Conservation (phyloP, 352 stramenopile genomes). For the Pythium dissotocum region DNA sequence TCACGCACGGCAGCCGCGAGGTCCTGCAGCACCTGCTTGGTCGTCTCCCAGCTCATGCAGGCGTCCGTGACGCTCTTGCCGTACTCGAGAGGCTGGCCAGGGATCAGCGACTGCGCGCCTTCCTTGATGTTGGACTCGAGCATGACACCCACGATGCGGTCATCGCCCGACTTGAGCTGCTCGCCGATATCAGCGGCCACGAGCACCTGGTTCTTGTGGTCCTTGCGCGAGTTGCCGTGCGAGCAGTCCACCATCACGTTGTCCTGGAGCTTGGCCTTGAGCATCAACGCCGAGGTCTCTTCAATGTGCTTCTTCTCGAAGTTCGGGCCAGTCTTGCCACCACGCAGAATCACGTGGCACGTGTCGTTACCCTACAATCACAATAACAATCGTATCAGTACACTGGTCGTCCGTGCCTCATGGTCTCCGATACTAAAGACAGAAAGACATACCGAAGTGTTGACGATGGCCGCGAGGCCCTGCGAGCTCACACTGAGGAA, state of each 20-base stretch:
- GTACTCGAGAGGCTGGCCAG: constrained; percentile 79
- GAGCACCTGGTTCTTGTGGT: constrained; percentile 84
- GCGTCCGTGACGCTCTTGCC: constrained; percentile 90
- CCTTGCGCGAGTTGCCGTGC: constrained; percentile 90
- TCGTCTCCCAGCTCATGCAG: constrained; percentile 88
- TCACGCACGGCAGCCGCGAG: constrained; percentile 78
- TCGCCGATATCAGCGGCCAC: constrained; percentile 70
- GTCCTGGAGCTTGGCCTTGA: constrained; percentile 79
- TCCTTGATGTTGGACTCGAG: constrained; percentile 89
- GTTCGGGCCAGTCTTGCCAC: constrained; percentile 84
- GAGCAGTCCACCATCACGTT: constrained; percentile 92
- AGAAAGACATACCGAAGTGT: constrained; percentile 46
- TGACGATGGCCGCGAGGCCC: constrained; percentile 86
- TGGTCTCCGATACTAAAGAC: background rate
- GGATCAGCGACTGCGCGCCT: constrained; percentile 74
- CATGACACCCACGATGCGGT: constrained; percentile 86
- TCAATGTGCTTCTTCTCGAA: constrained; percentile 86
- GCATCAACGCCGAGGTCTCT: constrained; percentile 72
- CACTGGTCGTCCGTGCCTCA: no score
- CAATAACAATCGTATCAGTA: background rate
- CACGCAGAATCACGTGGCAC: constrained; percentile 89
- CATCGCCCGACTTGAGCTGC: constrained; percentile 74
- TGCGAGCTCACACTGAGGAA: constrained; percentile 89
- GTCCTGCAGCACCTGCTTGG: constrained; percentile 66
- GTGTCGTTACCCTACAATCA: constrained; percentile 66